phyloP scores from a whole-genome alignment of 1,139 yeast species.

The Yamadazyma dushanensis region DNA sequence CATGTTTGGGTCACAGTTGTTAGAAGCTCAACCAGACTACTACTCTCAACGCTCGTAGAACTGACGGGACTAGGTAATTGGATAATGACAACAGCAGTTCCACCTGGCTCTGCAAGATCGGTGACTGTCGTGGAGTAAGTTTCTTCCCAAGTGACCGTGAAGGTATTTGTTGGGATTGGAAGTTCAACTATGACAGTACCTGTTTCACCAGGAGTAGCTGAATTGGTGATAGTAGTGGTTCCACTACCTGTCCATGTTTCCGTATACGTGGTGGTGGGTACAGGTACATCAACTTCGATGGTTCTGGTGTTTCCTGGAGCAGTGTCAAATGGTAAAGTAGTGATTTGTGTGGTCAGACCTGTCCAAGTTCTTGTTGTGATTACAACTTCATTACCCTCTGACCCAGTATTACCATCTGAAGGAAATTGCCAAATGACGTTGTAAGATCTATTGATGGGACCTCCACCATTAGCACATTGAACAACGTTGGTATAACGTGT shows the following conservation, averaged over 20 bases:
- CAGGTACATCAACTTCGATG: slow-evolving; percentile 14
- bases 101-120: no score
- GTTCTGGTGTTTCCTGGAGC: slow-evolving; percentile 8
- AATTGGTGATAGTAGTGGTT: slow-evolving; percentile 4
- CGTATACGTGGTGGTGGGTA: slow-evolving; percentile 13
- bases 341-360: slow-evolving; percentile 20
- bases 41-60: no score
- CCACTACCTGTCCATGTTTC: slow-evolving; percentile 12
- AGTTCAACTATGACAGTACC: slow-evolving; percentile 9
- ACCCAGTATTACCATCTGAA: slow-evolving; percentile 16
- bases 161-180: no score
- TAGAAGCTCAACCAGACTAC: no score
- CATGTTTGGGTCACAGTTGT: no score
- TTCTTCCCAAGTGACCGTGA: no score
- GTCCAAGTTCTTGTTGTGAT: slow-evolving; percentile 26
- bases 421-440: slow-evolving; percentile 6
- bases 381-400: slow-evolving; percentile 23
- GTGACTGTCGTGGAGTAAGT: no score
- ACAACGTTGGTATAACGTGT: slow-evolving; percentile 9
- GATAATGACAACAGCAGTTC: no score
- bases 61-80: no score
- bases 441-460: slow-evolving; percentile 3
- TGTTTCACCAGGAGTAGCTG: slow-evolving; percentile 8
- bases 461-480: slow-evolving; percentile 8
- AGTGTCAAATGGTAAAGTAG: slow-evolving; percentile 23